A percentile compares a stretch with the other conserved stretches of the same genome.
Evolutionary conservation across 202 grass and related monocot species (phyloP).

Genomic region (Schoenoplectus tabernaemontani): DNA sequence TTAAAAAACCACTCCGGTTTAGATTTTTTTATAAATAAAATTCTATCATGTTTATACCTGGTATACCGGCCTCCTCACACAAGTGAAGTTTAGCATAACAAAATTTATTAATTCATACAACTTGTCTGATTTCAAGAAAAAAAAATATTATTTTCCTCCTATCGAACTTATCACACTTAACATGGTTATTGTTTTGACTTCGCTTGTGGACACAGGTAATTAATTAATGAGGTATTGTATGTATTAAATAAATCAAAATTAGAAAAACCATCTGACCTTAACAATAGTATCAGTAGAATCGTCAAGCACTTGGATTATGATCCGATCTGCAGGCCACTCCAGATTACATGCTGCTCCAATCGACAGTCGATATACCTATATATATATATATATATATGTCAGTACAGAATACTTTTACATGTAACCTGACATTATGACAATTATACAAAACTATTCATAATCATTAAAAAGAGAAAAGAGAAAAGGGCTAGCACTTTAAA

Average conservation of each 20-base stretch:
- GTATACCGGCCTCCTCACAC: background rate
- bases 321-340: conserved; percentile 25
- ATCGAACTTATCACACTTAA: background rate
- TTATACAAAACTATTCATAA: no score
- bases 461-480: no score
- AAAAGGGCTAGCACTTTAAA: no score
- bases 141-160: no score
- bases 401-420: no score
- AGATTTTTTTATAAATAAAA: background rate
- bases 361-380: conserved; percentile 32
- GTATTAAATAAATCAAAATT: background rate
- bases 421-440: no score
- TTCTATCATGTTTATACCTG: background rate
- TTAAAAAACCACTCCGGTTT: background rate
- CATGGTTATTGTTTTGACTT: background rate
- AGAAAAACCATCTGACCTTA: conserved; percentile 23
- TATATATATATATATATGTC: background rate
- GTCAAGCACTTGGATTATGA: conserved; percentile 43
- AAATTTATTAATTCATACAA: background rate
- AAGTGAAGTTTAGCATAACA: background rate
- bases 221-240: background rate
- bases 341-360: conserved; percentile 39
- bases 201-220: background rate
- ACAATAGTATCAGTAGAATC: conserved; percentile 36
- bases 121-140: background rate